Percentiles rank a stretch among this genome's conserved stretches.
These are phyloP conservation scores for Pseudopithomyces chartarum DNA, from an alignment of 2,329 filamentous ascomycete genomes.

Conservation along the genomic window DNA sequence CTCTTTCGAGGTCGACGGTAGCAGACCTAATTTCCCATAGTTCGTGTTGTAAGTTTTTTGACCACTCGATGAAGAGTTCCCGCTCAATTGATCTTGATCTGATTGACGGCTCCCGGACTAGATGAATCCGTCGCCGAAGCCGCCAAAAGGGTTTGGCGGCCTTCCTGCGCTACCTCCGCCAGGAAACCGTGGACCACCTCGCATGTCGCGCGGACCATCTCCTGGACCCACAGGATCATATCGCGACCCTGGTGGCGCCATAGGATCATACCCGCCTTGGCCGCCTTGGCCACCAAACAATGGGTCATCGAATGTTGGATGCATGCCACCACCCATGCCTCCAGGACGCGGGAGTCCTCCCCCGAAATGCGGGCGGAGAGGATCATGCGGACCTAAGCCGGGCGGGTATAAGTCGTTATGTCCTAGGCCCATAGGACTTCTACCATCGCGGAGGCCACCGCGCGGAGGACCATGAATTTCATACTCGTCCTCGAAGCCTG, in stretches of 20 bases:
- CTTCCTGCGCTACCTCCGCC: constrained; percentile 54
- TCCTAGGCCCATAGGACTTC: constrained; percentile 72
- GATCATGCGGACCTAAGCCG: constrained; percentile 83
- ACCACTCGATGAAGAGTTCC: too few relatives aligned
- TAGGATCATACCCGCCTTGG: constrained; percentile 64
- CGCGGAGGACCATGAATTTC: constrained; percentile 75
- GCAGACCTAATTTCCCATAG: too few relatives aligned
- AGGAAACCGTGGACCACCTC: constrained; percentile 36
- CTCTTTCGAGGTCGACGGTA: too few relatives aligned
- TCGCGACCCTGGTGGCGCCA: constrained; percentile 83
- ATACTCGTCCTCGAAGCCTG: constrained; percentile 91
- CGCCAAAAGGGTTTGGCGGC: constrained; percentile 64
- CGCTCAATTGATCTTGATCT: not conserved
- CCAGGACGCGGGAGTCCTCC: constrained; percentile 62
- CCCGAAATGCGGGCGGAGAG: constrained; percentile 70
- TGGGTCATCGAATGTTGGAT: constrained; percentile 92
- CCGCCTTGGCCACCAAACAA: constrained; percentile 70
- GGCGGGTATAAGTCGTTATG: constrained; percentile 87
- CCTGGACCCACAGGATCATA: constrained; percentile 78
- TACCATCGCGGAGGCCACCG: constrained; percentile 52
- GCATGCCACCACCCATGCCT: constrained; percentile 80
- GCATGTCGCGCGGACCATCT: constrained; percentile 49
- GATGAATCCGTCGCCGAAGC: constrained; percentile 66
- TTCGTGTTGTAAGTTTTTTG: too few relatives aligned
- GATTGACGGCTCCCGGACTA: constrained; percentile 9